Base-by-base conservation (phyloP, 2,329 filamentous ascomycete species). In the Aspergillus sp. region DNA sequence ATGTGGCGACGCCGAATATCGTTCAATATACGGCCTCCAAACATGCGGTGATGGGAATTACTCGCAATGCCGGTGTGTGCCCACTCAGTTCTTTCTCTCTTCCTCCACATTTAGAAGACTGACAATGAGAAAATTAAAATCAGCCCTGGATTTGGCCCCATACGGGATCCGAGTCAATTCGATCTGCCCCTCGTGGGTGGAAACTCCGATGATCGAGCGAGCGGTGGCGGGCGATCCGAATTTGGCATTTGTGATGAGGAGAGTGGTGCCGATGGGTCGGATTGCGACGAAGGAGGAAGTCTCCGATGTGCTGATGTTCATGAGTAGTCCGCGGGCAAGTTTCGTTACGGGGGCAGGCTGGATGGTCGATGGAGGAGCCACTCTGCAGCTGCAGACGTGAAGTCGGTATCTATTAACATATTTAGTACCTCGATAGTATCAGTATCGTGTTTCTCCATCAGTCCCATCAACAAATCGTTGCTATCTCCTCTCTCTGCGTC, bases 1-100 rank as follows among this genome's bases (percentile, higher is more conserved):
- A n/a, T 67, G 72, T 28, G 72, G 75, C 66, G 68, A 74, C 12
- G 72, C 78, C 8, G 0, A 74, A 71, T 17, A 78, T 65, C 1
- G 67, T 69, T 10, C 74, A 69, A 0, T 80, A 81, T 63, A 76
- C 72, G 8, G 69, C 73, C 7, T 74, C 75, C 7, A 82, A 82
- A 62, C 80, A 78, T 63, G 80, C 73, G 1, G 69, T 81, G 5
- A 69, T 81, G 5, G 79, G 79, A 0, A 69, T 82, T 47, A 80
- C 78, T 2, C 79, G 79, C 55, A 67, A 69, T 39, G 74, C 74
- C 12, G 72, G 75, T 51, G 67, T 65, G 59, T 13, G 0, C 23
- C 6, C 23, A 1, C 23, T 7, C 23, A 23, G 1, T 23, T 23
- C 23, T 23, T 23, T 7, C 5, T 23, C 23, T 23, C 6, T 36